These are phyloP conservation scores for Pseudocercospora vitis DNA, from an alignment of 2,329 filamentous ascomycete genomes.

Conservation along the genomic window DNA sequence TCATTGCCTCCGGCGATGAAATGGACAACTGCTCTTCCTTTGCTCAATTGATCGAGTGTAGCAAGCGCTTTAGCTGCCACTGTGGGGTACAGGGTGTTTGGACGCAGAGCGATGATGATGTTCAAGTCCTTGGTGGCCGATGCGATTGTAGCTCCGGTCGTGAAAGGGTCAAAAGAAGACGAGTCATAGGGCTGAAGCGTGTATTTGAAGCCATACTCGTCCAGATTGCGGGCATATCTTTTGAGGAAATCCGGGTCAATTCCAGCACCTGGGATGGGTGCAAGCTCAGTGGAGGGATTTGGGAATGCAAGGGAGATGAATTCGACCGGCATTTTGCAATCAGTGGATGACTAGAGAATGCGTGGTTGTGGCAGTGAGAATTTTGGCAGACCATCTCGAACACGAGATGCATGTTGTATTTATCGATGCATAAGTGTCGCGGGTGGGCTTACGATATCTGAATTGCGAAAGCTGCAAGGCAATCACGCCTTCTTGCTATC, in stretches of 20 bases:
- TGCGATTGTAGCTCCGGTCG: conserved; percentile 59
- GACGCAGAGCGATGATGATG: conserved; percentile 61
- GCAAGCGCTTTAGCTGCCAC: conserved; percentile 63
- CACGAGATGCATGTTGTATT: background rate
- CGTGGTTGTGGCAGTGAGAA: background rate
- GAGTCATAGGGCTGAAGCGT: conserved; percentile 62
- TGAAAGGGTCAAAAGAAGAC: conserved; percentile 58
- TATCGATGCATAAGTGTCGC: conserved; percentile 8
- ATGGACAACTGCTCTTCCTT: conserved; percentile 60
- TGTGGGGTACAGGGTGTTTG: conserved; percentile 63
- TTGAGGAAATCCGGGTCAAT: conserved; percentile 58
- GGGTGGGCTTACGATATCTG: no score
- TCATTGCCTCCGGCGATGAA: conserved; percentile 64
- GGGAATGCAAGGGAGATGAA: conserved; percentile 61
- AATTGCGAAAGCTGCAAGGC: conserved; percentile 20
- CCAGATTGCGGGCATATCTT: conserved; percentile 58
- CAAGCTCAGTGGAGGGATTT: conserved; percentile 58
- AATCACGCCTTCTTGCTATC: conserved; percentile 22
- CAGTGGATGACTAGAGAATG: no score
- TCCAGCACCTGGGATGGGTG: conserved; percentile 52
- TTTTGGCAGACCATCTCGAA: background rate
- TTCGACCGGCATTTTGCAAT: conserved; percentile 41
- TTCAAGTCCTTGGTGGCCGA: conserved; percentile 60
- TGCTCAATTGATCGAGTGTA: conserved; percentile 60
- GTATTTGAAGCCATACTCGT: conserved; percentile 63